A percentile compares a stretch with the other conserved stretches of the same genome.
Evolutionary conservation across 208 protist species (phyloP).

Genomic region (Acanthamoeba divionensis): DNA sequence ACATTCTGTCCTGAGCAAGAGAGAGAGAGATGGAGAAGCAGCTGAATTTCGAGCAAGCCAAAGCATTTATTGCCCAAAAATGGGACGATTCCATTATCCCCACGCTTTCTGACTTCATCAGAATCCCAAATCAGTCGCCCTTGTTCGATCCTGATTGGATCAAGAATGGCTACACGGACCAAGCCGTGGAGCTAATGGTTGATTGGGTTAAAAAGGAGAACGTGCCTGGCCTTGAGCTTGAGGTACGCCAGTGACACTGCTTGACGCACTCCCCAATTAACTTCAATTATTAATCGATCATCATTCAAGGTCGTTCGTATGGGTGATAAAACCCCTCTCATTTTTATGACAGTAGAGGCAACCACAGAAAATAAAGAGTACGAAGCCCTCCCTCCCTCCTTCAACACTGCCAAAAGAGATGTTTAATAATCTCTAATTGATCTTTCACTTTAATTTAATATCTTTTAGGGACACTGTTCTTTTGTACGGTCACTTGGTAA

Average conservation of each 20-base stretch:
- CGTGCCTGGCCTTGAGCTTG: slow-evolving; percentile 35
- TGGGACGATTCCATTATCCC: slow-evolving; percentile 49
- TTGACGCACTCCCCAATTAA: not conserved
- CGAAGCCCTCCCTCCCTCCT: not conserved
- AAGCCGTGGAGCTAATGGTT: slow-evolving; percentile 61
- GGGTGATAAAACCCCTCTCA: slow-evolving; percentile 5
- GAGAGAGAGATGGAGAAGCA: not conserved
- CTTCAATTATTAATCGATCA: not conserved
- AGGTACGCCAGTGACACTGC: slow-evolving; percentile 43
- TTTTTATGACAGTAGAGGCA: slow-evolving; percentile 32
- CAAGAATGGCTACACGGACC: slow-evolving; percentile 66
- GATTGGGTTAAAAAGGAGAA: slow-evolving; percentile 58
- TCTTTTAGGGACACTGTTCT: slow-evolving; percentile 75
- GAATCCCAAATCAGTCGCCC: slow-evolving; percentile 60
- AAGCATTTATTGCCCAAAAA: not conserved
- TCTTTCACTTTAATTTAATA: not conserved
- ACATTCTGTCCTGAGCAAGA: too few relatives aligned
- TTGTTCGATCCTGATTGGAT: slow-evolving; percentile 56
- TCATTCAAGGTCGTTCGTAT: not conserved
- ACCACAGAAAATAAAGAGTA: slow-evolving; percentile 56
- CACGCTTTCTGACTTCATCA: slow-evolving; percentile 32
- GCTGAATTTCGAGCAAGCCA: not conserved
- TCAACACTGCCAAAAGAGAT: too few relatives aligned
- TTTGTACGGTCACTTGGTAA: slow-evolving; percentile 95
- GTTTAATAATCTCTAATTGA: too few relatives aligned